Percentiles rank a stretch among this genome's conserved stretches.
Conservation (phyloP, 1,284 basidiomycete species). For the Malassezia cuniculi region DNA sequence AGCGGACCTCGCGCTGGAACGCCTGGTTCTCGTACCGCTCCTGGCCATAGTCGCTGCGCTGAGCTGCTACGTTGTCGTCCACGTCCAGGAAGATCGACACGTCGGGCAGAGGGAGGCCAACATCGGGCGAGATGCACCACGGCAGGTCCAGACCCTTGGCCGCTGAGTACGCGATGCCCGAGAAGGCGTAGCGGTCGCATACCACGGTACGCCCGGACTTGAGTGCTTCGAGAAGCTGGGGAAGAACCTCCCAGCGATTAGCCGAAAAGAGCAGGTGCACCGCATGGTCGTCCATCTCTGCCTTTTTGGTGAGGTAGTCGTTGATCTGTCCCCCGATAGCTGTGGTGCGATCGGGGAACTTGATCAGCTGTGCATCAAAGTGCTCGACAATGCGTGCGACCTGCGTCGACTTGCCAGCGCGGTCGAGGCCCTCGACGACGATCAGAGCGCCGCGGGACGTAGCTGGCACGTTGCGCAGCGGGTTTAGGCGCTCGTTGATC, state of each 20-base stretch:
- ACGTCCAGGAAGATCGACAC: constrained; percentile 76
- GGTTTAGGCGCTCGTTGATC: not conserved
- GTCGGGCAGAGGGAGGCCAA: constrained; percentile 75
- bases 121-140: constrained; percentile 77
- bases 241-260: constrained; percentile 77
- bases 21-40: constrained; percentile 55
- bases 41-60: constrained; percentile 73
- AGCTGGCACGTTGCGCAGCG: not conserved
- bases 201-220: constrained; percentile 60
- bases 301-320: constrained; percentile 65
- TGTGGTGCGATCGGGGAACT: constrained; percentile 64
- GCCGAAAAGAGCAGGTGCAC: constrained; percentile 92
- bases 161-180: constrained; percentile 83
- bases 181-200: constrained; percentile 91
- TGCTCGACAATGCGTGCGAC: constrained; percentile 27
- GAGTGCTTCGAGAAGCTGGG: constrained; percentile 48
- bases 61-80: constrained; percentile 57
- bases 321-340: constrained; percentile 86
- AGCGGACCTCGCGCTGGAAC: constrained; percentile 42
- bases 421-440: constrained; percentile 43
- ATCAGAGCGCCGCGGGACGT: constrained; percentile 30
- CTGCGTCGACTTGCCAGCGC: constrained; percentile 43
- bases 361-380: constrained; percentile 27
- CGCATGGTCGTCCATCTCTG: constrained; percentile 77
- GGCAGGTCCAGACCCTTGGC: constrained; percentile 59